Evolutionary conservation across 2,329 filamentous ascomycete genomes (phyloP).

Genomic region (Talaromyces sp.): DNA sequence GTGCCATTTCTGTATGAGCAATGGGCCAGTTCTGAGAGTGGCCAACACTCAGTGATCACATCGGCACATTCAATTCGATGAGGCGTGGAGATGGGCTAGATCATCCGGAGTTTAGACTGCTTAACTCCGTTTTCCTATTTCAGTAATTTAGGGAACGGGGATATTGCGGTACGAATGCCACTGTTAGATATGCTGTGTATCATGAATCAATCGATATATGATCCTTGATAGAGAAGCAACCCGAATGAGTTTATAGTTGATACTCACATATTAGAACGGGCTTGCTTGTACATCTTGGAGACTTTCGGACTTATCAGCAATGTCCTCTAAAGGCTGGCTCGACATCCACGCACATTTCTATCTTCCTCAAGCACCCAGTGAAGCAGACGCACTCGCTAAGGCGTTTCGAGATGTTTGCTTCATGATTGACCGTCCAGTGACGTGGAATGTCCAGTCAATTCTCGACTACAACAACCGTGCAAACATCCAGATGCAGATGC

Average conservation of each 20-base stretch:
- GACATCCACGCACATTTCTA: constrained; percentile 12
- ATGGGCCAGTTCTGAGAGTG: neutral
- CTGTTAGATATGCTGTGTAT: neutral
- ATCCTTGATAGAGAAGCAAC: neutral
- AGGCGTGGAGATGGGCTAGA: neutral
- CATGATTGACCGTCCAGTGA: neutral
- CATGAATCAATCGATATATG: neutral
- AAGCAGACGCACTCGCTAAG: constrained; percentile 1
- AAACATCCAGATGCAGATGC: constrained; percentile 13
- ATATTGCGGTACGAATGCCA: neutral
- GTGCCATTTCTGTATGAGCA: neutral
- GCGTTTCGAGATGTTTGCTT: neutral
- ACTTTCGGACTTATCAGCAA: constrained; percentile 35
- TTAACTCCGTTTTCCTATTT: neutral
- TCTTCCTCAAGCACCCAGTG: neutral
- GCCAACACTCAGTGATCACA: neutral
- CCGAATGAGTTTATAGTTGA: neutral
- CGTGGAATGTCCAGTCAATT: constrained; percentile 1
- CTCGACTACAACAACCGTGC: constrained; percentile 9
- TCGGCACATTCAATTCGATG: neutral
- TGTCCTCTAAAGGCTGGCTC: constrained; percentile 40
- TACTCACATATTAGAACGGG: neutral
- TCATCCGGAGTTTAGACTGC: neutral
- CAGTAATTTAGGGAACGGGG: neutral
- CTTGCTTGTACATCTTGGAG: neutral